Base-by-base conservation (phyloP, 495 filamentous ascomycete genomes). In the Penicillium samsonianum region DNA sequence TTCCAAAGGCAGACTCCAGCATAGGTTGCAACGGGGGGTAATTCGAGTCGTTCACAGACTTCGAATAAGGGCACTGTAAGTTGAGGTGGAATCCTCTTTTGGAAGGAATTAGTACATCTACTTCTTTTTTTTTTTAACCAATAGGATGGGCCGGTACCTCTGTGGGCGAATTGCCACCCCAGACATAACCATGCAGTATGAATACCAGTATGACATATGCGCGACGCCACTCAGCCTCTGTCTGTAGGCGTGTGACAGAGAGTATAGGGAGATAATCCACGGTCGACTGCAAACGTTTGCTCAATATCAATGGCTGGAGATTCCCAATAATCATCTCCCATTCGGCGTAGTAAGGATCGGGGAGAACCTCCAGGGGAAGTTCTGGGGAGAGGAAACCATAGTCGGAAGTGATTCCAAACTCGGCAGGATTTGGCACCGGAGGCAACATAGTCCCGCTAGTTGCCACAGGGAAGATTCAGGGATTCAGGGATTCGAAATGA, bases 21-120 rank as follows among this genome's bases (percentile, higher is more conserved):
- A 67, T 97, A 99, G 30, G 95, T 97, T 50, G 94, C 95, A 30
- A 99, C 94, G 3, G 92, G 90, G 19, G 92, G 92, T 41, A 99
- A 76, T 59, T 96, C 91, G 20, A 99, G 85, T 55, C 88, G 83
- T 26, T 83, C 76, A 58, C 90, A 97, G 17, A 93, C 82, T 62
- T 85, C 65, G 25, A 94, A 81, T 62, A 96, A 83, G 5, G 94
- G 94, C 26, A 91, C 82, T 12, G 92, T 90, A 57, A 99, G 82
- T 59, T 90, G 77, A 17, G 90, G 86, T 43, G 94, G 94, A 51
- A 99, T 82, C 67, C 82, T 85, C 87, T 98, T 75, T 49, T 47
- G 20, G 14, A n/a, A 38, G 28, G 8, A 5, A 53, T 67, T 46
- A 68, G 62, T 62, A 62, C 35, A 20, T 45, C 33, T 20, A 16